These are phyloP conservation scores for Sphaerosporella brunnea DNA, from an alignment of 495 filamentous ascomycete genomes.

Conservation along the genomic window DNA sequence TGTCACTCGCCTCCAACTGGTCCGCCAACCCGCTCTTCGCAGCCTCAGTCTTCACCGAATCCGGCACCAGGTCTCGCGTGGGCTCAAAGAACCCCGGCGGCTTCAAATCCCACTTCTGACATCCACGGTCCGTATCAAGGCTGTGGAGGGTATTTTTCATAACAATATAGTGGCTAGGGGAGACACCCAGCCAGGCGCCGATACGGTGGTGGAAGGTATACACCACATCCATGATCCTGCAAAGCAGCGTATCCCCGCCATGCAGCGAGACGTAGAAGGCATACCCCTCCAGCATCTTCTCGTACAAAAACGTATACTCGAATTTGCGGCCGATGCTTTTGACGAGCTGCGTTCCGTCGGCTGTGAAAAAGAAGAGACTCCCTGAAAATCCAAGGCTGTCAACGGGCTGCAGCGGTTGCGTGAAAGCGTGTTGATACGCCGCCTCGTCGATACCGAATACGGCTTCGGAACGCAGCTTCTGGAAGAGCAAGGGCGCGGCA, in stretches of 20 bases:
- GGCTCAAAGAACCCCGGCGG: slow-evolving; percentile 23
- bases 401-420: slow-evolving; percentile 9
- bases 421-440: slow-evolving; percentile 17
- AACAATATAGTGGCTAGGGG: slow-evolving; percentile 22
- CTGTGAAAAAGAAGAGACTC: slow-evolving; percentile 18
- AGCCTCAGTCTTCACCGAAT: slow-evolving; percentile 15
- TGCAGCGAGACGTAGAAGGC: slow-evolving; percentile 10
- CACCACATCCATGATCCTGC: slow-evolving; percentile 16
- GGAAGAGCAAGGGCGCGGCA: slow-evolving; percentile 22
- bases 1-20: slow-evolving; percentile 22
- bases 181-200: slow-evolving; percentile 17
- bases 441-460: slow-evolving; percentile 16
- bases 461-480: slow-evolving; percentile 13
- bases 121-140: slow-evolving; percentile 17
- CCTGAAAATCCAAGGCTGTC: slow-evolving; percentile 21
- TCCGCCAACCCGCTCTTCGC: slow-evolving; percentile 23
- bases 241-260: slow-evolving; percentile 11
- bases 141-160: slow-evolving; percentile 18
- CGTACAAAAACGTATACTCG: slow-evolving; percentile 21
- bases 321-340: slow-evolving; percentile 22
- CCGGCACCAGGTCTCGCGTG: slow-evolving; percentile 19
- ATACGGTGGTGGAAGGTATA: slow-evolving; percentile 20
- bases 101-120: slow-evolving; percentile 23
- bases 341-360: slow-evolving; percentile 17
- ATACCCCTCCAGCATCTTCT: slow-evolving; percentile 13